Conservation (phyloP, 805 yeast genomes). For the Brettanomyces nanus region DNA sequence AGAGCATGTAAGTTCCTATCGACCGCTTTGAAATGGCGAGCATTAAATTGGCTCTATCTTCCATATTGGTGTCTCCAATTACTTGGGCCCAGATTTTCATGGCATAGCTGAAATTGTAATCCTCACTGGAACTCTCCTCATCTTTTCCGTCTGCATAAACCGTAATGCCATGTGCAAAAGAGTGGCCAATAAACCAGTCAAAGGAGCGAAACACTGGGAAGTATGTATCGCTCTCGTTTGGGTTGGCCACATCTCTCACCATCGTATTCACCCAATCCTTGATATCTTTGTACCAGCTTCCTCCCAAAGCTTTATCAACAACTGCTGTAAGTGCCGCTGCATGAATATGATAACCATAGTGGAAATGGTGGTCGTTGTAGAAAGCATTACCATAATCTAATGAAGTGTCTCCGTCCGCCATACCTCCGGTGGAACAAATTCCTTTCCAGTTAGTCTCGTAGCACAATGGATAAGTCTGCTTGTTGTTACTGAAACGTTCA, state of each 20-base stretch:
- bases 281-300: constrained; percentile 44
- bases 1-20: constrained; percentile 48
- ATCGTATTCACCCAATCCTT: constrained; percentile 47
- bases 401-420: constrained; percentile 34
- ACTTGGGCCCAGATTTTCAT: constrained; percentile 58
- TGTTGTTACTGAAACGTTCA: constrained; percentile 29
- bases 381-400: constrained; percentile 43
- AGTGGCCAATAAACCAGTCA: constrained; percentile 73
- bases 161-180: constrained; percentile 70
- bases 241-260: constrained; percentile 62
- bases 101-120: constrained; percentile 63
- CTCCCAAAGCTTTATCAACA: constrained; percentile 41
- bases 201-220: constrained; percentile 64
- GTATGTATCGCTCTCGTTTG: constrained; percentile 40
- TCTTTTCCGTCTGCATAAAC: constrained; percentile 70
- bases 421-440: constrained; percentile 43
- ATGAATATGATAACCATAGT: constrained; percentile 46
- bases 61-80: constrained; percentile 43
- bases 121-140: constrained; percentile 69
- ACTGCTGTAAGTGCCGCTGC: constrained; percentile 58
- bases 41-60: constrained; percentile 48
- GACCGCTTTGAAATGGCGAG: constrained; percentile 50
- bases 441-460: constrained; percentile 52
- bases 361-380: constrained; percentile 54
- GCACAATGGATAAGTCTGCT: constrained; percentile 41